A percentile compares a stretch with the other conserved stretches of the same genome.
These are phyloP conservation scores for Arabidopsis arenosa DNA, from an alignment of 345 rosid species.

Conservation along the genomic window DNA sequence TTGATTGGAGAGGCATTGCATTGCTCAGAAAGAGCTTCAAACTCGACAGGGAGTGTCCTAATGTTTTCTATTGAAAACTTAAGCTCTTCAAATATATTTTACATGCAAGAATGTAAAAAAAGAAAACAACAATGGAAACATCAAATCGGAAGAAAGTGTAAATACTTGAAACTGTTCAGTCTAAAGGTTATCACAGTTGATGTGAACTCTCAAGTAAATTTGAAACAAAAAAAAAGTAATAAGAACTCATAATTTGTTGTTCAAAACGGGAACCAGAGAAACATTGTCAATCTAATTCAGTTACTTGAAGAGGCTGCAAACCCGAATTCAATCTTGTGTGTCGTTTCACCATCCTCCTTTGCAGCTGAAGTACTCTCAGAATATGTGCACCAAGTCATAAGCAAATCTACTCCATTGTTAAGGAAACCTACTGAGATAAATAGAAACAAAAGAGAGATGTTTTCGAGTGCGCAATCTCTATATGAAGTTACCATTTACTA, in stretches of 20 bases:
- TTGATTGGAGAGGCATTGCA: neutral
- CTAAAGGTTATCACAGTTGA: conserved; percentile 19
- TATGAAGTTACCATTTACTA: neutral
- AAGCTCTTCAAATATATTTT: neutral
- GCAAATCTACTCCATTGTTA: conserved; percentile 76
- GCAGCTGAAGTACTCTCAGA: conserved; percentile 54
- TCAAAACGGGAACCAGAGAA: conserved; percentile 5
- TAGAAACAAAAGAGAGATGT: conserved; percentile 17
- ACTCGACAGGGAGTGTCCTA: neutral
- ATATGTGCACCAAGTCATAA: conserved; percentile 93
- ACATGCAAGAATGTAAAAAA: neutral
- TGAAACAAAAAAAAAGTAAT: conserved; percentile 7
- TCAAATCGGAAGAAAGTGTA: neutral
- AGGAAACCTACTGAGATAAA: conserved; percentile 47
- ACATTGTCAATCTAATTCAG: conserved; percentile 28
- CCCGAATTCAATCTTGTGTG: conserved; percentile 8
- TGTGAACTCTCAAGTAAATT: conserved; percentile 4
- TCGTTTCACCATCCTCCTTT: conserved; percentile 32
- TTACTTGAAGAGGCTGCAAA: conserved; percentile 20
- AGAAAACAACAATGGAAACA: neutral
- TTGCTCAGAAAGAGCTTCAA: neutral
- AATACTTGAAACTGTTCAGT: conserved; percentile 24
- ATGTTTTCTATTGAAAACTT: neutral
- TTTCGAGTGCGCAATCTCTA: conserved; percentile 8
- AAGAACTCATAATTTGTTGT: conserved; percentile 22